Evolutionary conservation across 2,329 filamentous ascomycete species (phyloP), one percentile per base, ranked within the genome.

Genomic region (Sphaerulina musiva): DNA sequence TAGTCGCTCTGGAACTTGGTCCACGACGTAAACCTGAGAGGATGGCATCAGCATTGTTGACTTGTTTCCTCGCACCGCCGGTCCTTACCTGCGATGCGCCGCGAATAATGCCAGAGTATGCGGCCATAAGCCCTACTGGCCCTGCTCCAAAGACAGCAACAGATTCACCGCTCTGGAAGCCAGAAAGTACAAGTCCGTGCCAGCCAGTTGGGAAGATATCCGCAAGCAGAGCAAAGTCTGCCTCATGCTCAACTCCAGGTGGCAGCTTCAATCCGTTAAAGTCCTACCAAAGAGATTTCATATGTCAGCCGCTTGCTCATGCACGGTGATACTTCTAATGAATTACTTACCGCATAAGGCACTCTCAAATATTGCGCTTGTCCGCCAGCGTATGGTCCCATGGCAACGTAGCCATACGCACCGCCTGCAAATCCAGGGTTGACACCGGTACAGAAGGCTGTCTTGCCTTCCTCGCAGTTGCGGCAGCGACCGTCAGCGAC

Each of bases 311-410:
- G 26, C 26, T 29, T 29, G 26, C 26, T 29, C 26, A 29, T 29
- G 26, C 5, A 29, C 26, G 26, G 26, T 4, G 26, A 29, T 29
- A 7, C 26, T 29, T 29, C 26, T 4, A 29, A 29, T 29, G 26
- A 3, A 29, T 7, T 29, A 7, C 26, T 29, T 6, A 29, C 26
- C 1, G 83, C 83, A 54, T 80, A 85, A 0, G 83, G 83, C 1
- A 86, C 79, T 3, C 81, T 75, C 14, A 86, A 70, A 54, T 82
- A 86, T 64, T 86, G 81, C 2, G 82, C 83, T 64, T 84, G 80
- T 11, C 79, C 78, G 53, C 76, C 78, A 51, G 76, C 73, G 55
- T 77, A 78, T 1, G 74, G 74, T 1, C 81, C 80, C 54, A 56
- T 56, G 4, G 54, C 54, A n/a, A 56, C 54, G 36, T 56, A 56